These are phyloP conservation scores for Metschnikowia koreensis DNA, from an alignment of 805 yeast species.

Conservation along the genomic window DNA sequence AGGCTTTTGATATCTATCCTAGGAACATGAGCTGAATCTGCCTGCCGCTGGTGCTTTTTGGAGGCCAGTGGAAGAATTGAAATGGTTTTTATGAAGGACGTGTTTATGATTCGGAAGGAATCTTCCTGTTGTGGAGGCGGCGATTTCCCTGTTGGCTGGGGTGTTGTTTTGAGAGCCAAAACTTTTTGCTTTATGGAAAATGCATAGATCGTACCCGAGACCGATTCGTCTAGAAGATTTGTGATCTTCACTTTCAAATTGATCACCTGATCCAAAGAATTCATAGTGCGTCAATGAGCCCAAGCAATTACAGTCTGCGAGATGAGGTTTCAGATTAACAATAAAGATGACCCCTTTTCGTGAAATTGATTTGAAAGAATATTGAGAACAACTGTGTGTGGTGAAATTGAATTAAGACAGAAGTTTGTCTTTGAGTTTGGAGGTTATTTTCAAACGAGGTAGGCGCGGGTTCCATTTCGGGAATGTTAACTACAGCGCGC, in stretches of 20 bases:
- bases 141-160: neutral
- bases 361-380: too few species aligned
- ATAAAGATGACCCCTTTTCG: too few species aligned
- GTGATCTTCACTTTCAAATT: slow-evolving; percentile 52
- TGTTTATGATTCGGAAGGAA: slow-evolving; percentile 51
- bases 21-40: slow-evolving; percentile 10
- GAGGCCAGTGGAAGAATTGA: slow-evolving; percentile 33
- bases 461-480: slow-evolving; percentile 9
- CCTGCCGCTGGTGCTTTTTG: slow-evolving; percentile 30
- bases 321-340: too few species aligned
- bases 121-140: slow-evolving; percentile 15
- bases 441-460: slow-evolving; percentile 4
- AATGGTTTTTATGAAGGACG: slow-evolving; percentile 55
- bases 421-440: neutral
- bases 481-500: slow-evolving; percentile 1
- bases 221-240: slow-evolving; percentile 54
- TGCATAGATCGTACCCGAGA: slow-evolving; percentile 64
- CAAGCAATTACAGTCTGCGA: too few species aligned
- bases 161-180: slow-evolving; percentile 31
- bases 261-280: slow-evolving; percentile 16
- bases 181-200: slow-evolving; percentile 51
- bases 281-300: slow-evolving; percentile 7
- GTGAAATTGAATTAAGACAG: neutral
- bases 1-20: slow-evolving; percentile 10
- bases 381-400: neutral